Base-by-base conservation (phyloP, 495 filamentous ascomycete species). In the Talaromyces nanjingensis region DNA sequence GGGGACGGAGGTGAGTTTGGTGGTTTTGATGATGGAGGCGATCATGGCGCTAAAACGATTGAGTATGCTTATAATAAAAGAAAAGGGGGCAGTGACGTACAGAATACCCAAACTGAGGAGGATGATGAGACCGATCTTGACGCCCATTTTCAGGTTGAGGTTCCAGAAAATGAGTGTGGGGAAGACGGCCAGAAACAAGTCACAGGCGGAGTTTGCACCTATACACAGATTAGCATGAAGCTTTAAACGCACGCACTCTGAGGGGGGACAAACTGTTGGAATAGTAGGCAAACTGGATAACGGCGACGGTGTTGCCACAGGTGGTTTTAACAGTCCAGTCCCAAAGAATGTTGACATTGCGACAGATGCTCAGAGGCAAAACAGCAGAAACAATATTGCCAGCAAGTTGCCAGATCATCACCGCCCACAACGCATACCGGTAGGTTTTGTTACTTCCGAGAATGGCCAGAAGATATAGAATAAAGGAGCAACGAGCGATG, bases 171-270 rank as follows among this genome's bases (percentile, higher is more conserved):
- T 72, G 29, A 69, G 65, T 2, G 74, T 74, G 4, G 82, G 80
- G 61, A 82, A 81, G 0, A 76, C 64, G 11, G 82, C 80, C 29
- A 84, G 74, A 33, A 77, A 81, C 2, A 83, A 67, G 49, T 84
- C 82, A 7, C 73, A 70, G n/a, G 75, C 64, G 2, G 75, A 72
- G 31, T 78, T 80, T 66, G 78, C 77, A 8, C 70, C 79, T 79
- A 63, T 39, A 45, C 11, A 49, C 11, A 29, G 18, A 1, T 27
- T 8, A 60, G 25, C 22, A 47, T 42, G 4, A 22, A 42, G 5
- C 56, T 18, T 7, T 20, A 11, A 24, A 4, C 33, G 25, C 9
- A 12, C 11, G 18, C 53, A 7, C 18, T 9, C 18, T 9, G 31
- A 27, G 20, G 45, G 3, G 14, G 3, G 8, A 70, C 77, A 63